A percentile compares a stretch with the other conserved stretches of the same genome.
Conservation (phyloP, 2,329 filamentous ascomycete species). For the Cytospora paraplurivora region DNA sequence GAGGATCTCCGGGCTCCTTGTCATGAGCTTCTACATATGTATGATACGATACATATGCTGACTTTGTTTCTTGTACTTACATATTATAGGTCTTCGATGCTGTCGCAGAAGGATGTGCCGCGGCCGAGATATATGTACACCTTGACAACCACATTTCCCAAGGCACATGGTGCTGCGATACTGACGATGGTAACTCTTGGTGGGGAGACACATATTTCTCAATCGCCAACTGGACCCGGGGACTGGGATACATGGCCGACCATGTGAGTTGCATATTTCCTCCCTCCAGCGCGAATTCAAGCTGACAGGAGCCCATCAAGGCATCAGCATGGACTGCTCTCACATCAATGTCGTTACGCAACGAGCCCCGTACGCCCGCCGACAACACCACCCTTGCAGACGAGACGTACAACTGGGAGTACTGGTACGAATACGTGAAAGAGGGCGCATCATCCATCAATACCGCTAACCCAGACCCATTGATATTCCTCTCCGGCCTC, state of each 20-base stretch:
- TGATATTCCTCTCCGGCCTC: constrained; percentile 55
- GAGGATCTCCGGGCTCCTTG: no score
- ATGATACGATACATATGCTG: background rate
- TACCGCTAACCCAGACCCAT: constrained; percentile 46
- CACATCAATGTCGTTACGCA: constrained; percentile 46
- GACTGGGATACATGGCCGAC: constrained; percentile 53
- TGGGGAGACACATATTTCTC: constrained; percentile 57
- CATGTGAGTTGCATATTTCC: constrained; percentile 40
- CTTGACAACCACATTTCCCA: constrained; percentile 55
- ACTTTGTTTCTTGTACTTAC: constrained; percentile 17
- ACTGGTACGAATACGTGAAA: constrained; percentile 49
- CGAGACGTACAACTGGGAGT: constrained; percentile 47
- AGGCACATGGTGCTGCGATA: constrained; percentile 52
- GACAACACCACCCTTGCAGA: constrained; percentile 36
- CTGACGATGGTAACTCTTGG: constrained; percentile 52
- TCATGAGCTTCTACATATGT: no score
- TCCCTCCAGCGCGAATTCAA: no score
- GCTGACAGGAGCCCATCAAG: constrained; percentile 29
- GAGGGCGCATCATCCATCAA: constrained; percentile 47
- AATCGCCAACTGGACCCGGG: constrained; percentile 55
- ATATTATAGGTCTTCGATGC: constrained; percentile 51
- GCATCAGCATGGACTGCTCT: constrained; percentile 44
- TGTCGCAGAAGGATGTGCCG: constrained; percentile 52
- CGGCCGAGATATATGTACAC: constrained; percentile 51
- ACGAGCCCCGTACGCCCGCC: constrained; percentile 45